A percentile compares a stretch with the other conserved stretches of the same genome.
phyloP scores from a whole-genome alignment of 2,329 filamentous ascomycete genomes.

The Aspergillus hortae region DNA sequence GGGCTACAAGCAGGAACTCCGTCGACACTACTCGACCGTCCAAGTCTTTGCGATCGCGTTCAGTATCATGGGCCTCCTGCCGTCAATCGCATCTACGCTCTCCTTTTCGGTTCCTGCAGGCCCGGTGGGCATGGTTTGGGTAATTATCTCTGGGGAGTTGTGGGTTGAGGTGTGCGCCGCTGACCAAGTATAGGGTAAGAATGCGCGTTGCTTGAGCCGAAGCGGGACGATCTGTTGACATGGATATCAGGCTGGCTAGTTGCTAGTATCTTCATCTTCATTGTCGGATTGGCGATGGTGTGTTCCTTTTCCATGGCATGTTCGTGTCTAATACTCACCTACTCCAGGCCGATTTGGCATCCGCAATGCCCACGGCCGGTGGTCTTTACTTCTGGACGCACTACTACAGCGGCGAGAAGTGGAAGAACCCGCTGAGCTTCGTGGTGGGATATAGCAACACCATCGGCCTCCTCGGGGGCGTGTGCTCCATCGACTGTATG shows the following conservation, averaged over 20 bases:
- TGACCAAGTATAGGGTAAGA: neutral
- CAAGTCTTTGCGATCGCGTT: slow-evolving; percentile 61
- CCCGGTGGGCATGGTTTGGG: slow-evolving; percentile 61
- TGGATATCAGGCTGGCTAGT: slow-evolving; percentile 50
- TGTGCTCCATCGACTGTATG: slow-evolving; percentile 59
- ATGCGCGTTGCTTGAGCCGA: no score
- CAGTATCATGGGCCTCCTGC: slow-evolving; percentile 59
- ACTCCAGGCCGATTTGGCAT: slow-evolving; percentile 47
- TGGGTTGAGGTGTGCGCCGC: neutral
- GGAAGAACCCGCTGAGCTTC: slow-evolving; percentile 57
- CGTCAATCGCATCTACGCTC: slow-evolving; percentile 59
- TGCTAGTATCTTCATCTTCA: slow-evolving; percentile 56
- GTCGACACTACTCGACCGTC: slow-evolving; percentile 59
- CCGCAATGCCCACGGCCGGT: slow-evolving; percentile 57
- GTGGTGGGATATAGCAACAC: slow-evolving; percentile 62
- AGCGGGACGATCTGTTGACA: neutral
- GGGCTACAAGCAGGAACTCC: slow-evolving; percentile 59
- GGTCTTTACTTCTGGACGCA: slow-evolving; percentile 61
- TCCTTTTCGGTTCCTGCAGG: slow-evolving; percentile 58
- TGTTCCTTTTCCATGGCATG: slow-evolving; percentile 11
- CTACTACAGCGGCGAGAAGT: slow-evolving; percentile 54
- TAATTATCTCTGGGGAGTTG: slow-evolving; percentile 48
- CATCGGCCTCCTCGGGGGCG: slow-evolving; percentile 57
- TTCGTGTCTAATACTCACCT: neutral
- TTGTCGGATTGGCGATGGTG: slow-evolving; percentile 59